Evolutionary conservation across 78 protist species (phyloP).

Genomic region (Dictyostelium brefeldianum): DNA sequence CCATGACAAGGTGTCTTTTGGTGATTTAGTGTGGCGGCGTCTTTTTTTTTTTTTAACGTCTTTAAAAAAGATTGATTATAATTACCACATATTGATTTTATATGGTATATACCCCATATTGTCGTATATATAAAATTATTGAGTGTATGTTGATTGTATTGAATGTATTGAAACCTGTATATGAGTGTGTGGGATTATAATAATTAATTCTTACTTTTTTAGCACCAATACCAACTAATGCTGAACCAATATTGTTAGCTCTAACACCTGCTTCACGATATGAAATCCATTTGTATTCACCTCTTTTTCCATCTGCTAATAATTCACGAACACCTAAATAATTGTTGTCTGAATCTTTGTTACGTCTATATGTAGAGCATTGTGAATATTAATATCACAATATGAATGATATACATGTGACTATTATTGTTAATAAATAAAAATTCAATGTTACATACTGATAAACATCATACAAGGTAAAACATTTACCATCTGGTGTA

Average conservation of each 20-base stretch:
- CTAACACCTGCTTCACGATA: slow-evolving; percentile 38
- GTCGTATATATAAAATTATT: too few species aligned
- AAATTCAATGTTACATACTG: slow-evolving; percentile 41
- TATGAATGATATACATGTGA: too few species aligned
- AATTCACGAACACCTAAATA: slow-evolving; percentile 73
- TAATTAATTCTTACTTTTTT: slow-evolving; percentile 4
- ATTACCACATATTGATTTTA: too few species aligned
- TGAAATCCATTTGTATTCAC: slow-evolving; percentile 73
- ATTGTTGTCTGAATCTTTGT: slow-evolving; percentile 42
- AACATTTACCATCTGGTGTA: slow-evolving; percentile 39
- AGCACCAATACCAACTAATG: slow-evolving; percentile 37
- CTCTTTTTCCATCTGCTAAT: slow-evolving; percentile 58
- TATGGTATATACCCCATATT: too few species aligned
- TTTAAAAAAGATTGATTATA: too few species aligned
- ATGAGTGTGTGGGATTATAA: not conserved
- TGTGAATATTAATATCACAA: not conserved
- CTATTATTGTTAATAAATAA: not conserved
- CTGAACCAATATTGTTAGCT: slow-evolving; percentile 69
- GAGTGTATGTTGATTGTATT: not conserved
- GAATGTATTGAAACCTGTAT: too few species aligned
- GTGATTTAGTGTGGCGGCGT: too few species aligned
- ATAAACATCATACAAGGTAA: slow-evolving; percentile 68
- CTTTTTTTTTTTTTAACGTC: too few species aligned
- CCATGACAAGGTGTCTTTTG: too few species aligned
- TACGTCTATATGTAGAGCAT: not conserved